A percentile compares a stretch with the other conserved stretches of the same genome.
phyloP scores from a whole-genome alignment of 768 basidiomycete species.

The Leccinellum luteum region DNA sequence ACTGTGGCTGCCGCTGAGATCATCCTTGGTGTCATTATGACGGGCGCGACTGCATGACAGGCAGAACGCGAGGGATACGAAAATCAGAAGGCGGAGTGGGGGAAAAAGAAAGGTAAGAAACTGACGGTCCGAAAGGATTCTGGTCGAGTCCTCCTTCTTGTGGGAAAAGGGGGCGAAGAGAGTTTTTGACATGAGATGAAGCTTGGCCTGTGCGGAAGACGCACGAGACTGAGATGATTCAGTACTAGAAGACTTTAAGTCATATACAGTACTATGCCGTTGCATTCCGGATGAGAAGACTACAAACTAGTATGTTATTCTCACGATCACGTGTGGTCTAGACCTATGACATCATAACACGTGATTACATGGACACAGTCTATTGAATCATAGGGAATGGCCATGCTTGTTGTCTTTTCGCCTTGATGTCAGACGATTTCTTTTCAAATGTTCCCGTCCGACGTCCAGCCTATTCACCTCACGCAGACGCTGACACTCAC shows the following conservation, averaged over 20 bases:
- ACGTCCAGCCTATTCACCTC: constrained; percentile 8
- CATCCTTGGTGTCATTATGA: constrained; percentile 88
- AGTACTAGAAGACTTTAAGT: background rate
- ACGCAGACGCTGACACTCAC: constrained; percentile 24
- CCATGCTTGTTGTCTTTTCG: background rate
- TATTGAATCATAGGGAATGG: background rate
- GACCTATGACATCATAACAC: constrained; percentile 33
- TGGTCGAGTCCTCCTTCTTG: constrained; percentile 62
- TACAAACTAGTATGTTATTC: constrained; percentile 8
- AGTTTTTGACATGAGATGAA: constrained; percentile 66
- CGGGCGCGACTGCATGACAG: constrained; percentile 65
- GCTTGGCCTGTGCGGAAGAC: constrained; percentile 39
- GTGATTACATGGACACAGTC: constrained; percentile 16
- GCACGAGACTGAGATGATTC: background rate
- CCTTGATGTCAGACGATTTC: constrained; percentile 38
- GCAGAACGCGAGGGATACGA: background rate
- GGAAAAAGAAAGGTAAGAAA: background rate
- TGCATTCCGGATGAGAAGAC: constrained; percentile 16
- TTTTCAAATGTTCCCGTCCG: constrained; percentile 35
- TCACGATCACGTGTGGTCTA: constrained; percentile 22
- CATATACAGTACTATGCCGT: too few relatives aligned
- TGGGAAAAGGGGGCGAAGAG: constrained; percentile 64
- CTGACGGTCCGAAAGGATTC: constrained; percentile 76
- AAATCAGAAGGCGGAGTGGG: background rate
- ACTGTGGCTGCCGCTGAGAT: constrained; percentile 69